A percentile compares a stretch with the other conserved stretches of the same genome.
phyloP scores from a whole-genome alignment of 2,329 filamentous ascomycete genomes.

The Amylocarpus encephaloides region DNA sequence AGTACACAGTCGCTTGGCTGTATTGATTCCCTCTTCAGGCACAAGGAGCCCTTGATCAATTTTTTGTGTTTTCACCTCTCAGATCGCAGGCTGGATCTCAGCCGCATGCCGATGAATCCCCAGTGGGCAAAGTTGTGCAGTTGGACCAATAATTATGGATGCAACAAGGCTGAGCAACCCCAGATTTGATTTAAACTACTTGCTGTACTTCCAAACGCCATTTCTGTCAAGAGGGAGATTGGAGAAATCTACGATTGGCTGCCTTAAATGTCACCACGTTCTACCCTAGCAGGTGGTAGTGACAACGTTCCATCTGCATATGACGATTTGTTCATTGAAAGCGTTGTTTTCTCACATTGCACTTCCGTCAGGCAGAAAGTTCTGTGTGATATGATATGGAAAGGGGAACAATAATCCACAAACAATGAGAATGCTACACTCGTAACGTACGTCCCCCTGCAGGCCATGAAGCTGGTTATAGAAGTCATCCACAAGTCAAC shows the following conservation, averaged over 20 bases:
- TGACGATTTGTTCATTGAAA: background rate
- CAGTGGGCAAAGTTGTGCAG: background rate
- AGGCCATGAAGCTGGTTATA: constrained; percentile 37
- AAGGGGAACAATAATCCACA: constrained; percentile 27
- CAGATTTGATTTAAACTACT: constrained; percentile 1
- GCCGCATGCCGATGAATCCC: constrained; percentile 1
- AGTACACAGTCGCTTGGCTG: constrained; percentile 1
- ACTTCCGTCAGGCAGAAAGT: constrained; percentile 15
- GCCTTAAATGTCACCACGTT: constrained; percentile 10
- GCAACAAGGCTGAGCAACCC: constrained; percentile 3
- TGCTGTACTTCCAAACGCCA: constrained; percentile 1
- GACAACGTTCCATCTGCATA: constrained; percentile 5
- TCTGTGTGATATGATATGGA: constrained; percentile 30
- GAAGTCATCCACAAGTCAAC: constrained; percentile 36
- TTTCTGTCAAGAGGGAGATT: background rate
- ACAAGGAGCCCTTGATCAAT: background rate
- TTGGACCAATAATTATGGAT: constrained; percentile 1
- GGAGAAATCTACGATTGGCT: constrained; percentile 5
- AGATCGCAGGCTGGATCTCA: background rate
- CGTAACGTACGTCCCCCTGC: constrained; percentile 43
- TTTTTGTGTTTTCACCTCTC: background rate
- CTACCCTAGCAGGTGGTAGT: background rate
- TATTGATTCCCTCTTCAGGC: constrained; percentile 5
- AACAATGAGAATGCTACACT: constrained; percentile 34
- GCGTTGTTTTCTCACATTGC: constrained; percentile 1